A percentile compares a stretch with the other conserved stretches of the same genome.
Conservation (phyloP, 345 rosid species). For the Psidium guajava region DNA sequence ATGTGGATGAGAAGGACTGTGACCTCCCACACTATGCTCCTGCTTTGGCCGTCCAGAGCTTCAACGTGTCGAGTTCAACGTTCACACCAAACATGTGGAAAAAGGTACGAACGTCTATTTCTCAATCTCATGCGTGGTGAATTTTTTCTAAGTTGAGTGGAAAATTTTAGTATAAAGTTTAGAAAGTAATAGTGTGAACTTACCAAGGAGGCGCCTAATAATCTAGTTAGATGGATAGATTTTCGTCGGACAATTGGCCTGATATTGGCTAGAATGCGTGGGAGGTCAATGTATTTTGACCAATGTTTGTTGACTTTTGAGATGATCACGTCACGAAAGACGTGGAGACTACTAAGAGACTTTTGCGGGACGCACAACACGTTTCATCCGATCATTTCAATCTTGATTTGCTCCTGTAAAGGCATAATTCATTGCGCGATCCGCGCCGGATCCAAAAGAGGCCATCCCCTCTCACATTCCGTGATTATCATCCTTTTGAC, state of each 20-base stretch:
- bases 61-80: constrained; percentile 31
- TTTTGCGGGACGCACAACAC: background rate
- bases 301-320: background rate
- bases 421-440: background rate
- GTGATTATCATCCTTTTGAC: background rate
- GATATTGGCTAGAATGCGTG: background rate
- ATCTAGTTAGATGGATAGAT: background rate
- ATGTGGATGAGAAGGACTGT: constrained; percentile 18
- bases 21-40: constrained; percentile 17
- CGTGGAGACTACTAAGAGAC: background rate
- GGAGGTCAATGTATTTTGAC: background rate
- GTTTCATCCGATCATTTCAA: background rate
- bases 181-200: background rate
- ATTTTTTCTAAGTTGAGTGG: background rate
- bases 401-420: background rate
- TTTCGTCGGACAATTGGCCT: background rate
- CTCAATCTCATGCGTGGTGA: background rate
- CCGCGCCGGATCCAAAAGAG: background rate
- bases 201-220: background rate
- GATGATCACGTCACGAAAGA: background rate
- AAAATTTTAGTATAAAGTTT: background rate
- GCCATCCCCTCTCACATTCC: background rate
- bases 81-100: constrained; percentile 45
- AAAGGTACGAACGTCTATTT: constrained; percentile 27
- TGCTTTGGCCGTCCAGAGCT: constrained; percentile 20